phyloP scores from a whole-genome alignment of 2,329 filamentous ascomycete species.

The Gaeumannomyces tritici region DNA sequence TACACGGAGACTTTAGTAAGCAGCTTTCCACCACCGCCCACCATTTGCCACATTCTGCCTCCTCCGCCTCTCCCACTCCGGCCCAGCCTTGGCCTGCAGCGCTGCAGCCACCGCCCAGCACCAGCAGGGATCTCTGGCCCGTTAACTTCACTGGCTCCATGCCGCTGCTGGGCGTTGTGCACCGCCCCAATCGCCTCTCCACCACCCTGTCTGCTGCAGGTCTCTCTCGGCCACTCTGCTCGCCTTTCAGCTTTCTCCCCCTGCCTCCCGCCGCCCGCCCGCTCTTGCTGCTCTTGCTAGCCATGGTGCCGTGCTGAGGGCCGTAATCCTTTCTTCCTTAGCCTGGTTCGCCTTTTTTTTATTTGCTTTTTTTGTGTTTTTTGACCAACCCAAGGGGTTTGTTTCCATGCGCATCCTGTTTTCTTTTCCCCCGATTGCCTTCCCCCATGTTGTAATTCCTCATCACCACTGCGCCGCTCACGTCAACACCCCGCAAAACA shows the following conservation, averaged over 20 bases:
- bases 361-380: not conserved
- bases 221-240: not conserved
- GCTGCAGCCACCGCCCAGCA: not conserved
- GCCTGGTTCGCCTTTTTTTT: too few relatives aligned
- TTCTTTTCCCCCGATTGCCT: not conserved
- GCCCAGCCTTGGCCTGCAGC: not conserved
- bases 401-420: not conserved
- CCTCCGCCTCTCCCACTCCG: too few relatives aligned
- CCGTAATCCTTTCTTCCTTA: too few relatives aligned
- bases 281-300: too few relatives aligned
- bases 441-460: not conserved
- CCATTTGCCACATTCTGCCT: not conserved
- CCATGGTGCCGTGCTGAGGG: too few relatives aligned
- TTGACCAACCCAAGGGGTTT: not conserved
- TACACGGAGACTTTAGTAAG: conserved; percentile 20
- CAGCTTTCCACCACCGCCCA: not conserved
- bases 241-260: not conserved
- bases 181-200: not conserved
- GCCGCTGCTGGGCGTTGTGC: not conserved
- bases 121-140: not conserved
- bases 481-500: too few relatives aligned
- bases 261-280: not conserved
- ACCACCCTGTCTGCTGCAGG: not conserved
- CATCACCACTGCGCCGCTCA: not conserved
- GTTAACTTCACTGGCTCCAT: not conserved